These are phyloP conservation scores for Chaetomiaceae sp. DNA, from an alignment of 2,329 filamentous ascomycete species.

Conservation along the genomic window DNA sequence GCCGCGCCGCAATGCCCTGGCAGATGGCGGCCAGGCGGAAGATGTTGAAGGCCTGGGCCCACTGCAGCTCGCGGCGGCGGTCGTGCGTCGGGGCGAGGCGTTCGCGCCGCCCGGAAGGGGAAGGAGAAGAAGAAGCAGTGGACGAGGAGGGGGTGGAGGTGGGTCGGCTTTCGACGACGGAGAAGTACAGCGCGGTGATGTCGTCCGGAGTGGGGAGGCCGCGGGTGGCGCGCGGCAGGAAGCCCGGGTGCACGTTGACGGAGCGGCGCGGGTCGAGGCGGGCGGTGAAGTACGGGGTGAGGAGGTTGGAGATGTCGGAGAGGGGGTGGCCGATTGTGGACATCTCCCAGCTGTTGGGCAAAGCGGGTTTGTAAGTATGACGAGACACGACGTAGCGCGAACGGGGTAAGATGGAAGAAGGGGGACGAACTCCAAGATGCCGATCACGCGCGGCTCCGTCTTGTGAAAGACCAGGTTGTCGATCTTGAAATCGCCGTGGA, in stretches of 20 bases:
- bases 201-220: conserved; percentile 42
- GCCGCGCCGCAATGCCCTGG: conserved; percentile 89
- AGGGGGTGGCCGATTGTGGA: conserved; percentile 94
- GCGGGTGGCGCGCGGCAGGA: conserved; percentile 56
- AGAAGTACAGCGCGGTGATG: conserved; percentile 32
- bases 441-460: conserved; percentile 80
- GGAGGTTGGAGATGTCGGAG: conserved; percentile 79
- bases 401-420: background rate
- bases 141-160: background rate
- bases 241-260: conserved; percentile 39
- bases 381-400: background rate
- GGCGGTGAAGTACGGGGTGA: conserved; percentile 44
- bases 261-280: conserved; percentile 24
- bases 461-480: conserved; percentile 87
- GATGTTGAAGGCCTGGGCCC: conserved; percentile 57
- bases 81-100: conserved; percentile 16
- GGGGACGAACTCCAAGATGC: conserved; percentile 69
- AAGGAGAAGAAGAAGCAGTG: conserved; percentile 12
- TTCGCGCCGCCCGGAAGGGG: conserved; percentile 30
- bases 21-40: conserved; percentile 57
- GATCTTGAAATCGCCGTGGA: conserved; percentile 97
- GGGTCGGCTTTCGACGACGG: conserved; percentile 33
- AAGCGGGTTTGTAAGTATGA: background rate
- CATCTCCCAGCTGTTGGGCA: conserved; percentile 76
- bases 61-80: conserved; percentile 46